Conservation (phyloP, 768 basidiomycete species). For the Plicaturopsis crispa region DNA sequence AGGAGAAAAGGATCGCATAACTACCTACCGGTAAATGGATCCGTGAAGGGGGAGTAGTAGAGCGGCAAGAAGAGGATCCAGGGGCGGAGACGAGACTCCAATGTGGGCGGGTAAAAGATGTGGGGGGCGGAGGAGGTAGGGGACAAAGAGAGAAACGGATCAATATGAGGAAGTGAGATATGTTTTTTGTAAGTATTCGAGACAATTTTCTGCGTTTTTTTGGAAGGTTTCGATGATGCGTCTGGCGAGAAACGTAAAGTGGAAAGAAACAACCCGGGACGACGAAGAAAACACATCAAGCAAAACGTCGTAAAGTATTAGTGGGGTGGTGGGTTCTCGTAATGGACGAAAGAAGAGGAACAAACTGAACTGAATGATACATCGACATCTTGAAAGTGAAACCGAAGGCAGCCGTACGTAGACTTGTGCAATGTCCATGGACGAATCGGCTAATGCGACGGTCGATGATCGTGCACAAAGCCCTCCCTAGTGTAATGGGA, state of each 20-base stretch:
- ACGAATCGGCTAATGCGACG: no score
- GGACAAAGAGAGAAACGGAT: conserved; percentile 15
- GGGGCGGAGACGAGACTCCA: conserved; percentile 12
- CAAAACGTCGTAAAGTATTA: conserved; percentile 6
- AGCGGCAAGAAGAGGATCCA: conserved; percentile 8
- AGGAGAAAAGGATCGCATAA: conserved; percentile 20
- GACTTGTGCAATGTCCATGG: no score
- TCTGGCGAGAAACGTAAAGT: conserved; percentile 11
- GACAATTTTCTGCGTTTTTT: conserved; percentile 20
- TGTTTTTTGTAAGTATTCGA: no score
- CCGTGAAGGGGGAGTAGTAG: conserved; percentile 17
- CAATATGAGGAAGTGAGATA: conserved; percentile 19
- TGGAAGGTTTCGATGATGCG: conserved; percentile 32
- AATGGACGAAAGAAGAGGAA: conserved; percentile 17
- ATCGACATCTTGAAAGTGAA: no score
- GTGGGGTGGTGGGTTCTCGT: conserved; percentile 7
- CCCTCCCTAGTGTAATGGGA: conserved; percentile 17
- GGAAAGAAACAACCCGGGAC: no score
- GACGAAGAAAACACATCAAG: no score
- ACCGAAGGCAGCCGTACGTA: no score
- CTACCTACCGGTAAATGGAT: conserved; percentile 39
- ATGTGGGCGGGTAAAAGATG: conserved; percentile 12
- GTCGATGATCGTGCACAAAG: conserved; percentile 17
- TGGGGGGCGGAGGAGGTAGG: conserved; percentile 13
- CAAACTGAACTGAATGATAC: conserved; percentile 29